A percentile compares a stretch with the other conserved stretches of the same genome.
Conservation (phyloP, 192 early-diverging fungal species). For the Funneliformis mosseae region DNA sequence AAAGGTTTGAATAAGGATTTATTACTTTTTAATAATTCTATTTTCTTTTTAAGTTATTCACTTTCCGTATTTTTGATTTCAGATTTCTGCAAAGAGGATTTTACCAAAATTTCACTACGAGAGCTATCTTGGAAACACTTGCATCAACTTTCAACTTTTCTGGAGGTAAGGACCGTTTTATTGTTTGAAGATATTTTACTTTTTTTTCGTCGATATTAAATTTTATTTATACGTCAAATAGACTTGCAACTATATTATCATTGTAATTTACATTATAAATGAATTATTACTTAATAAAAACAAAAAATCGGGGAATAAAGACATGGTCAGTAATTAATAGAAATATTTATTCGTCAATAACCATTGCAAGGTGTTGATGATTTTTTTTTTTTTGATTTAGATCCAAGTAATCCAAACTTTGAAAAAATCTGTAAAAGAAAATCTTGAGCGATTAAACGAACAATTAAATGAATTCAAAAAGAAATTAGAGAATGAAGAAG, state of each 20-base stretch:
- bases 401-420: background rate
- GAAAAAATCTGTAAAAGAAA: background rate
- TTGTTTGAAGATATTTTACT: background rate
- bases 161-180: slow-evolving; percentile 10
- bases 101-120: background rate
- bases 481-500: background rate
- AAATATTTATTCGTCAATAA: background rate
- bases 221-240: background rate
- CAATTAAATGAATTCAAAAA: background rate
- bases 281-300: background rate
- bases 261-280: background rate
- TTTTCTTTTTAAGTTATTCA: background rate
- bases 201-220: background rate
- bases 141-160: slow-evolving; percentile 4
- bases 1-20: background rate
- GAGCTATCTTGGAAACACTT: slow-evolving; percentile 18
- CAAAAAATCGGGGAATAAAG: slow-evolving; percentile 13
- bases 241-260: slow-evolving; percentile 11
- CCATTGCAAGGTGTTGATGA: background rate
- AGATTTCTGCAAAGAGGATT: background rate
- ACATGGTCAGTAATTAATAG: slow-evolving; percentile 16
- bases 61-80: background rate
- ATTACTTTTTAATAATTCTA: background rate
- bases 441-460: background rate
- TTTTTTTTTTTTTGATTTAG: background rate